phyloP scores from a whole-genome alignment of 2,329 filamentous ascomycete species.

The Alternaria gaisen region DNA sequence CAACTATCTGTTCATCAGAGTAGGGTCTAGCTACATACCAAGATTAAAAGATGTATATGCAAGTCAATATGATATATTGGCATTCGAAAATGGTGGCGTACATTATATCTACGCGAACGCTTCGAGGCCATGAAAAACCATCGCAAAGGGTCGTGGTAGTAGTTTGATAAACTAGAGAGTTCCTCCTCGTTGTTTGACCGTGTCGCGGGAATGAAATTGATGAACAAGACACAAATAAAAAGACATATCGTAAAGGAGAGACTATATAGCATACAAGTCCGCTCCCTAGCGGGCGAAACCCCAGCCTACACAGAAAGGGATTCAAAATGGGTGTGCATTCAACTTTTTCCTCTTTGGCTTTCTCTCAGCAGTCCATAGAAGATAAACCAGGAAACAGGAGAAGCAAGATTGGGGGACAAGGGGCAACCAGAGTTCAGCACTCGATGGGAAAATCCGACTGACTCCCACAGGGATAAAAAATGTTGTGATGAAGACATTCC shows the following conservation, averaged over 20 bases:
- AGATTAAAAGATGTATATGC: neutral
- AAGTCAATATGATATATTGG: slow-evolving; percentile 1
- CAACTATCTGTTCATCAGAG: neutral
- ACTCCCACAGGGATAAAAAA: slow-evolving; percentile 20
- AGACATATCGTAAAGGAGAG: slow-evolving; percentile 11
- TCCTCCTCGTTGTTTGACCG: slow-evolving; percentile 3
- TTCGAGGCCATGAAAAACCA: slow-evolving; percentile 1
- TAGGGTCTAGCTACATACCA: neutral
- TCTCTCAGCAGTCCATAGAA: slow-evolving; percentile 4
- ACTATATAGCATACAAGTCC: slow-evolving; percentile 13
- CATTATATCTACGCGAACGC: slow-evolving; percentile 6
- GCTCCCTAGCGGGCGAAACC: slow-evolving; percentile 9
- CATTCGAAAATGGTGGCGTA: neutral
- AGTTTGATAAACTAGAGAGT: neutral
- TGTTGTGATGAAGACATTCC: slow-evolving; percentile 3
- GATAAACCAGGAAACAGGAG: neutral
- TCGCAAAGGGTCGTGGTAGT: slow-evolving; percentile 4
- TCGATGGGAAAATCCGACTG: neutral
- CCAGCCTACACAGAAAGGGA: neutral
- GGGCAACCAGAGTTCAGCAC: neutral
- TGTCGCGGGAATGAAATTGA: neutral
- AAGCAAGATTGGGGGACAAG: neutral
- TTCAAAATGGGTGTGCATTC: slow-evolving; percentile 3
- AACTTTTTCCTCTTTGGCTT: slow-evolving; percentile 11
- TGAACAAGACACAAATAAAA: slow-evolving; percentile 3